Conservation (phyloP, 2,329 filamentous ascomycete genomes). For the Fusarium lyarnte region DNA sequence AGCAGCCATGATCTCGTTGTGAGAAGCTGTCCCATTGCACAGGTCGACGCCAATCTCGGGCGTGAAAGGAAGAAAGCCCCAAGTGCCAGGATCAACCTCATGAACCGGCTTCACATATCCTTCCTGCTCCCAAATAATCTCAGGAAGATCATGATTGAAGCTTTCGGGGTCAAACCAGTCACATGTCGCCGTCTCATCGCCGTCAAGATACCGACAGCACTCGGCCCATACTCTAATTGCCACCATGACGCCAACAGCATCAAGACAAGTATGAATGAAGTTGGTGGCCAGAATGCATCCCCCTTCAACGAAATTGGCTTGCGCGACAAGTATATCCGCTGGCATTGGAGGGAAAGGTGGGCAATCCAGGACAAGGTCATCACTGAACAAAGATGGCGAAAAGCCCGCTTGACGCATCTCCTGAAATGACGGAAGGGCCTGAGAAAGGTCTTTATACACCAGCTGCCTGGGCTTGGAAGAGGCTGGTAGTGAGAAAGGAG, state of each 20-base stretch:
- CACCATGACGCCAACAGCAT: constrained; percentile 1
- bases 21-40: background rate
- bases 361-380: background rate
- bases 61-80: background rate
- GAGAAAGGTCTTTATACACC: background rate
- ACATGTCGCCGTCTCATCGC: background rate
- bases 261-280: constrained; percentile 4
- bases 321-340: background rate
- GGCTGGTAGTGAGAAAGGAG: background rate
- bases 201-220: background rate
- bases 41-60: background rate
- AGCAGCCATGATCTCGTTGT: accelerated
- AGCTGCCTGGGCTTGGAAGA: background rate
- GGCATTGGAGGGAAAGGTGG: background rate
- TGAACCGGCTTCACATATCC: background rate
- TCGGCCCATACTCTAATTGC: background rate
- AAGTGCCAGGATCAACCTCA: background rate
- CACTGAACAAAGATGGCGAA: background rate
- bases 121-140: background rate
- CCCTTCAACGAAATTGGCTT: background rate
- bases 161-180: constrained; percentile 1
- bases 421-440: background rate
- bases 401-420: background rate
- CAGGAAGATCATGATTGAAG: constrained; percentile 3
- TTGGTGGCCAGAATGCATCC: background rate